Evolutionary conservation across 2,329 filamentous ascomycete genomes (phyloP).

Genomic region (Sarocladiaceae sp.): DNA sequence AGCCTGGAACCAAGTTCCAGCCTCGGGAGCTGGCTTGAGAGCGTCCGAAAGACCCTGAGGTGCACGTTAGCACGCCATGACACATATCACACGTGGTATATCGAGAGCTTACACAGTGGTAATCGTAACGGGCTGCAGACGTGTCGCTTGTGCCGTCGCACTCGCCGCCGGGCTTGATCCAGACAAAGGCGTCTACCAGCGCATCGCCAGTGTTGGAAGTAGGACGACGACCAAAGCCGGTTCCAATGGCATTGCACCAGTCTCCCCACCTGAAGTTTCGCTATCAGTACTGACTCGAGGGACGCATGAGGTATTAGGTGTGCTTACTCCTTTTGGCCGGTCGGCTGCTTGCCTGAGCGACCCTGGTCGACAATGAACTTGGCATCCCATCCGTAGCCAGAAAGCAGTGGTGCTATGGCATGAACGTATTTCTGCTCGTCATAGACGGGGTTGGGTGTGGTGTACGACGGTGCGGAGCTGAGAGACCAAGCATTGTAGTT

Average conservation of each 20-base stretch:
- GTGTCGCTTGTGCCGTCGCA: conserved; percentile 46
- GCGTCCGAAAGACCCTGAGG: conserved; percentile 24
- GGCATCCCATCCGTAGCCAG: conserved; percentile 35
- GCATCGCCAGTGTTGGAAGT: conserved; percentile 53
- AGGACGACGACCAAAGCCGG: conserved; percentile 60
- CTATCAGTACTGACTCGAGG: conserved; percentile 12
- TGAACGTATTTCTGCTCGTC: conserved; percentile 51
- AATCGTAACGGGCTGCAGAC: conserved; percentile 31
- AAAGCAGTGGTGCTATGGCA: conserved; percentile 60
- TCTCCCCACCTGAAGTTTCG: conserved; percentile 62
- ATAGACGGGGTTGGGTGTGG: conserved; percentile 39
- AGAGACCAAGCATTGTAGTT: conserved; percentile 49
- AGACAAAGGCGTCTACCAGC: conserved; percentile 60
- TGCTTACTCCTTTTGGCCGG: conserved; percentile 38
- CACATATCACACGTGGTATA: conserved; percentile 42
- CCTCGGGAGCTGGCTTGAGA: conserved; percentile 24
- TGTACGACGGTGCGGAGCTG: conserved; percentile 37
- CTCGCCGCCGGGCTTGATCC: conserved; percentile 62
- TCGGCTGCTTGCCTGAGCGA: conserved; percentile 53
- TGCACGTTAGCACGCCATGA: conserved; percentile 56
- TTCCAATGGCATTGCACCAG: conserved; percentile 61
- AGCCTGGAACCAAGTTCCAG: conserved; percentile 60
- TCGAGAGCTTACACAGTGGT: conserved; percentile 34
- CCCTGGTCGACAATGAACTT: conserved; percentile 45
- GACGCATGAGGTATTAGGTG: too few species aligned